Conservation (phyloP, 2,329 filamentous ascomycete genomes). For the Calonectria pauciramosa region DNA sequence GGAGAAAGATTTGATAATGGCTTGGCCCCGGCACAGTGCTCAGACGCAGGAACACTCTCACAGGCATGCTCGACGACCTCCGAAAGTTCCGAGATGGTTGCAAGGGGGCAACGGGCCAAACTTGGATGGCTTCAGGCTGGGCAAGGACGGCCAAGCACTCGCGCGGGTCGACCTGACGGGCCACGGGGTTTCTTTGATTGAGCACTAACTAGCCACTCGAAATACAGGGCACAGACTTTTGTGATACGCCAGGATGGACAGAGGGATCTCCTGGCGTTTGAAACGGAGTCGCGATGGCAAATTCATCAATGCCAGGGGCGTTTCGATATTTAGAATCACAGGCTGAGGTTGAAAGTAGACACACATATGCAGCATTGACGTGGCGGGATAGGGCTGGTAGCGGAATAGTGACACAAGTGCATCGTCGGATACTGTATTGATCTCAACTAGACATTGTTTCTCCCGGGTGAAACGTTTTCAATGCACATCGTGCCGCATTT, state of each 20-base stretch:
- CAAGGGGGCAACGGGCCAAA: not conserved
- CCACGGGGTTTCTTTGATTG: not conserved
- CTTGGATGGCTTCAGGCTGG: not conserved
- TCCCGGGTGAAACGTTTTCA: not conserved
- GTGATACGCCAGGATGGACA: not conserved
- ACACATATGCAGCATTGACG: not conserved
- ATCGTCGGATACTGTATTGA: not conserved
- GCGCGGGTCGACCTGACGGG: not conserved
- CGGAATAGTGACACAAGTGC: not conserved
- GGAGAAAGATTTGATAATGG: conserved; percentile 1
- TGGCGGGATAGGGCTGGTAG: conserved; percentile 5
- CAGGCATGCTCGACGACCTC: not conserved
- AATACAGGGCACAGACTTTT: not conserved
- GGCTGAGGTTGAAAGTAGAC: not conserved
- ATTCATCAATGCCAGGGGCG: not conserved
- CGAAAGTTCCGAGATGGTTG: not conserved
- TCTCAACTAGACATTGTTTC: not conserved
- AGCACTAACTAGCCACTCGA: not conserved
- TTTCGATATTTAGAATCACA: not conserved
- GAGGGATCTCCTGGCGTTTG: not conserved
- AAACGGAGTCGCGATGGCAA: not conserved
- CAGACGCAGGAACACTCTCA: not conserved
- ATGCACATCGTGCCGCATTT: not conserved
- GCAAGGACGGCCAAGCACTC: not conserved
- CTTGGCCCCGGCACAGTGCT: not conserved